Evolutionary conservation across 108 stramenopile genomes (phyloP).

Genomic region (Nitzschia sp.): DNA sequence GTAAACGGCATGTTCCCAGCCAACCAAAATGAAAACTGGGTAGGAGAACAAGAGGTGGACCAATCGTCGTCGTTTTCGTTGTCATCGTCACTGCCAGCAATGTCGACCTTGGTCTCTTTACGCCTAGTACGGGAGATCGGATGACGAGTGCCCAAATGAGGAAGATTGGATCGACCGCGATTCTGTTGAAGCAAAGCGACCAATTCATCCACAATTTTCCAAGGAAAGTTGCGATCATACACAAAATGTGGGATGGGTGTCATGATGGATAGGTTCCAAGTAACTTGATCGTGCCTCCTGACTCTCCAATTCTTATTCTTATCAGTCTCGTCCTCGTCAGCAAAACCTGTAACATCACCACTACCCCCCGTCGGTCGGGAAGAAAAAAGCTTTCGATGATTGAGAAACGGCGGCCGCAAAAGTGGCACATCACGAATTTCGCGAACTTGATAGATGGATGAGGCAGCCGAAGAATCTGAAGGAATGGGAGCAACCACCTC

Average conservation of each 20-base stretch:
- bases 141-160: conserved; percentile 18
- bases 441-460: conserved; percentile 23
- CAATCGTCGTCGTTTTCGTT: background rate
- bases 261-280: conserved; percentile 25
- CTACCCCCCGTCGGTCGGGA: background rate
- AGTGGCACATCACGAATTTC: conserved; percentile 22
- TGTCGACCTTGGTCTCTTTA: background rate
- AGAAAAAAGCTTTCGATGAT: background rate
- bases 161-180: conserved; percentile 40
- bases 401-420: background rate
- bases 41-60: background rate
- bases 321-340: background rate
- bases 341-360: background rate
- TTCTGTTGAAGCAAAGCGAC: conserved; percentile 33
- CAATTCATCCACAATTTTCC: conserved; percentile 54
- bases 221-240: conserved; percentile 54
- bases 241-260: conserved; percentile 44
- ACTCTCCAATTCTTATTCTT: background rate
- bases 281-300: conserved; percentile 9
- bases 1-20: conserved; percentile 70
- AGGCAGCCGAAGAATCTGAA: background rate
- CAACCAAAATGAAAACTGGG: conserved; percentile 72
- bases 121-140: background rate
- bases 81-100: background rate
- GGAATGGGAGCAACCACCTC: conserved; percentile 30